Evolutionary conservation across 2,329 filamentous ascomycete genomes (phyloP), one percentile per base, ranked within the genome.

Genomic region (Endothia cerciana): DNA sequence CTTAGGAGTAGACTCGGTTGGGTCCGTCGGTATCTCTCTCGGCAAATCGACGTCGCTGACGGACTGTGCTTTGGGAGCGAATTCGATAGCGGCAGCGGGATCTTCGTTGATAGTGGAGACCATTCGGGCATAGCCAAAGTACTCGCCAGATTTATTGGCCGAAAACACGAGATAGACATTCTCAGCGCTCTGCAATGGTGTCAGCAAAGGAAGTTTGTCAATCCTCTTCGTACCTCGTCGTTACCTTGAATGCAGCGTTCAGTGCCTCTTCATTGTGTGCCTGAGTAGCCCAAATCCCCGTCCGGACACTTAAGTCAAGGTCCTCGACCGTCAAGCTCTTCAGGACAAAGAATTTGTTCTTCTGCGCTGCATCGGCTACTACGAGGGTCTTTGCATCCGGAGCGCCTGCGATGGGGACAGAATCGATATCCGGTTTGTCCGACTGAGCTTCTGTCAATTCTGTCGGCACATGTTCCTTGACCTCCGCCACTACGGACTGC

Each of bases 71-170:
- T 88, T 87, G 0, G 88, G 88, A 4, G 88, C 87, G 76, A 92
- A 90, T 73, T 91, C 84, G 59, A 91, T 87, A 0, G 88, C 87
- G 0, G 89, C 86, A 0, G 84, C 83, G 13, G 90, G 88, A 70
- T 97, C 91, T 63, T 94, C 86, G 71, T 91, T 89, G 72, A 97
- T 97, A 4, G 88, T 82, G 28, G 94, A 97, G 11, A 84, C 81
- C 94, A 98, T 98, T 45, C 91, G 88, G 25, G 94, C 94, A 74
- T 97, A 97, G 25, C 94, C 94, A 78, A 95, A 97, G 74, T 97
- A 98, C 77, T 97, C 94, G 15, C 94, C 94, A 0, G 94, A 97
- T 74, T 97, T 97, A 77, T 98, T 98, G 15, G 94, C 94, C 1
- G 94, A 98, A 76, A 98, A 98, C 17, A 98, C 87, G 38, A 98